These are phyloP conservation scores for Iris pallida DNA, from an alignment of 116 monocot genomes.

Conservation along the genomic window DNA sequence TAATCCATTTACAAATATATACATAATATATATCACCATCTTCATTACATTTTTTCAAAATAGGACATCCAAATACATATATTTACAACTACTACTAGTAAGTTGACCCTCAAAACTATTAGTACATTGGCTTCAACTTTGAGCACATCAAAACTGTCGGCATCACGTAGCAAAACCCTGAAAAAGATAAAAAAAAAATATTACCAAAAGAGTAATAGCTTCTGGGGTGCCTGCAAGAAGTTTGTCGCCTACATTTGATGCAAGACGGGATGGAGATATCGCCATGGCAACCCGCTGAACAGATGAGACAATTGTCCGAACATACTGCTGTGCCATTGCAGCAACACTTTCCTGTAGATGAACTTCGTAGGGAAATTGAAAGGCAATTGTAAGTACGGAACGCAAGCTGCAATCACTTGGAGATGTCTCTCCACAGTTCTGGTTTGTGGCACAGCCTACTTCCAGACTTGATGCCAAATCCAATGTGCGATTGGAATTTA, in stretches of 20 bases:
- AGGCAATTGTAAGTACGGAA: conserved; percentile 86
- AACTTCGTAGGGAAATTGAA: conserved; percentile 83
- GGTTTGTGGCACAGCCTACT: conserved; percentile 43
- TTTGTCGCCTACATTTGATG: too few relatives aligned
- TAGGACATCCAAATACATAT: too few relatives aligned
- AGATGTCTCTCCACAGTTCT: conserved; percentile 21
- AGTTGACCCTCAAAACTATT: too few relatives aligned
- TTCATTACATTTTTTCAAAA: too few relatives aligned
- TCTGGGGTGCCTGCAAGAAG: too few relatives aligned
- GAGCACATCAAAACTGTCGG: too few relatives aligned
- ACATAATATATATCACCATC: too few relatives aligned
- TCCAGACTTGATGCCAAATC: conserved; percentile 88
- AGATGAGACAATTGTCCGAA: conserved; percentile 74
- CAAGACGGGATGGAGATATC: conserved; percentile 50
- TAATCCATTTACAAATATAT: too few relatives aligned
- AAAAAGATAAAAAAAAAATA: too few relatives aligned
- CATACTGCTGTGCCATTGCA: conserved; percentile 86
- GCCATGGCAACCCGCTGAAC: conserved; percentile 92
- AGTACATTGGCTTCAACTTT: too few relatives aligned
- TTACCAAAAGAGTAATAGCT: conserved; percentile 71
- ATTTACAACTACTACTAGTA: too few relatives aligned
- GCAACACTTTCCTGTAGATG: conserved; percentile 76
- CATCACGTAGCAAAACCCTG: too few relatives aligned
- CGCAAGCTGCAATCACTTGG: conserved; percentile 28
- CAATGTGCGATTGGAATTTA: conserved; percentile 51